Conservation (phyloP, 768 basidiomycete genomes). For the Tremella fuciformis region DNA sequence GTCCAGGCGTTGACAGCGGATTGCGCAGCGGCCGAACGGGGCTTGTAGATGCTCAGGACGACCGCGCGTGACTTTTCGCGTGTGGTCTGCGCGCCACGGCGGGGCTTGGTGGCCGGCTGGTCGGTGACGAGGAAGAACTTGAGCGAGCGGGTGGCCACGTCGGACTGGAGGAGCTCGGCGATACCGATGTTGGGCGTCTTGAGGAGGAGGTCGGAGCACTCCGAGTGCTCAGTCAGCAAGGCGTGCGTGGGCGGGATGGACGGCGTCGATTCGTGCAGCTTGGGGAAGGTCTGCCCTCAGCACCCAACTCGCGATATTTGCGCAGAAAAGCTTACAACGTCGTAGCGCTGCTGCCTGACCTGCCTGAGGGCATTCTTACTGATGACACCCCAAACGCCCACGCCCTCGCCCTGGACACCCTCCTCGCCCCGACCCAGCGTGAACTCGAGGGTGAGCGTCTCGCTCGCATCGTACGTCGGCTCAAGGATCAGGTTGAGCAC, state of each 20-base stretch:
- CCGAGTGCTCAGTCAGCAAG: constrained; percentile 85
- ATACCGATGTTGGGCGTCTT: constrained; percentile 62
- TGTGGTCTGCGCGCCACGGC: constrained; percentile 55
- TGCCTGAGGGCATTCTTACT: constrained; percentile 71
- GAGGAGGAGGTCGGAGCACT: constrained; percentile 73
- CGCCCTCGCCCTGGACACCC: constrained; percentile 58
- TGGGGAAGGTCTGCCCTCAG: constrained; percentile 70
- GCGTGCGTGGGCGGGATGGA: constrained; percentile 63
- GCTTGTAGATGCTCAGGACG: constrained; percentile 64
- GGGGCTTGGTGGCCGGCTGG: constrained; percentile 72
- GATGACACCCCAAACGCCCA: constrained; percentile 79
- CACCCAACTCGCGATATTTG: background rate
- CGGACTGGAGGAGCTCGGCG: constrained; percentile 61
- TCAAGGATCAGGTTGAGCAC: constrained; percentile 66
- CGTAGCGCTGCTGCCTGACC: constrained; percentile 75
- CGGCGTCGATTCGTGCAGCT: constrained; percentile 60
- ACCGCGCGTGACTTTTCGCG: constrained; percentile 68
- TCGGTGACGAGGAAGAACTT: constrained; percentile 86
- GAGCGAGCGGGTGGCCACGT: constrained; percentile 70
- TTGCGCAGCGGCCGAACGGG: constrained; percentile 56
- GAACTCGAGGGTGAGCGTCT: constrained; percentile 75
- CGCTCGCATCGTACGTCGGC: constrained; percentile 66
- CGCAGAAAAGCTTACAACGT: constrained; percentile 68
- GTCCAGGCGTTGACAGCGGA: constrained; percentile 63
- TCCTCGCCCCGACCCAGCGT: constrained; percentile 58